Evolutionary conservation across 257 asterid species (phyloP), one percentile per base, ranked within the genome.

Genomic region (Verbena officinalis): DNA sequence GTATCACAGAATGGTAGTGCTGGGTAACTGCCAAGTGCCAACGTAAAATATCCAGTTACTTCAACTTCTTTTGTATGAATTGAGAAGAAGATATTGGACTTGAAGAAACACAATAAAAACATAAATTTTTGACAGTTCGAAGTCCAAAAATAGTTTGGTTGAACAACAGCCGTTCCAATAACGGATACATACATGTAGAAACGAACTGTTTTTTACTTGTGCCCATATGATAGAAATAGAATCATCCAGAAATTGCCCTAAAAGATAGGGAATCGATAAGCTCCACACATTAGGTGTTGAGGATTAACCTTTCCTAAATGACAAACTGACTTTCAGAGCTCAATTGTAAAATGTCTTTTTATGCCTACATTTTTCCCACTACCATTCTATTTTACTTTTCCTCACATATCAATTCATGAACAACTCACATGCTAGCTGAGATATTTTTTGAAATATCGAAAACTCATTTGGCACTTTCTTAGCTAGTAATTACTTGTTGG

Each of bases 211-310:
- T 50, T 38, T 62, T 23, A 34, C 13, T 15, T 50, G 14, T 62
- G 57, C 15, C 43, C 13, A 19, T 27, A 27, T 27, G 4, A 27
- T 27, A 27, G 5, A 27, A 27, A 23, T 23, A 33, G 3, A 46
- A 14, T 52, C 16, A 53, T 67, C 21, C 44, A 53, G 12, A 0
- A 10, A 19, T 55, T 56, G 73, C 70, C 78, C 23, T 72, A 9
- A 50, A 56, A 72, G 78, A 79, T 68, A 71, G 76, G 84, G 74
- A 49, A 64, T 52, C 53, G 7, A 43, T 59, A 24, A 49, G 66
- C 75, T 72, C 81, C 84, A 75, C 69, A 64, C 74, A 72, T 57
- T 36, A 52, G 30, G 5, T 15, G 15, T 46, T 66, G 14, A 20
- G 48, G 71, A 53, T 52, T 23, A 49, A 11, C 42, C 43, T 5